phyloP scores from a whole-genome alignment of 257 asterid species.

The Solanum stenotomum region DNA sequence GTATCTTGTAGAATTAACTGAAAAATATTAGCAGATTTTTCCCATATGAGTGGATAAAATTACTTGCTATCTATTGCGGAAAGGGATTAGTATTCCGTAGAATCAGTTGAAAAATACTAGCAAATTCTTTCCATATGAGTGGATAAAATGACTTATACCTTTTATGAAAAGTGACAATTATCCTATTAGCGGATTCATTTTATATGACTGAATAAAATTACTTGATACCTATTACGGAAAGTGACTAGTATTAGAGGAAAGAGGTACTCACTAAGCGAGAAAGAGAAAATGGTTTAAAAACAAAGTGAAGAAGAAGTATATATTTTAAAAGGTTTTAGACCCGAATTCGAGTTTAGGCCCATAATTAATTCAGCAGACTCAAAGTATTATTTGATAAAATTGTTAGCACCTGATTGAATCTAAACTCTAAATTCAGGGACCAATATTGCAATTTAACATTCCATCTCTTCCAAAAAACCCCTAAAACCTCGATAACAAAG shows the following conservation, averaged over 20 bases:
- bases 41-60: not conserved
- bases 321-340: not conserved
- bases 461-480: not conserved
- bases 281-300: not conserved
- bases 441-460: not conserved
- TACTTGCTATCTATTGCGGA: too few species aligned
- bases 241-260: too few species aligned
- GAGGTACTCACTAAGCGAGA: too few species aligned
- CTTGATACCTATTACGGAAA: too few species aligned
- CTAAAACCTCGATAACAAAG: not conserved
- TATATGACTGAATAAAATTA: too few species aligned
- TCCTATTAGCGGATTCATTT: too few species aligned
- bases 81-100: accelerated
- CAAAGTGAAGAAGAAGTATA: not conserved
- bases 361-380: not conserved
- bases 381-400: not conserved
- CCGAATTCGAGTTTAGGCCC: not conserved
- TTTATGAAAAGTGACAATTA: too few species aligned
- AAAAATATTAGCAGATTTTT: too few species aligned
- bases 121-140: accelerated
- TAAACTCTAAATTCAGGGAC: not conserved
- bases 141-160: too few species aligned
- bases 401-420: not conserved
- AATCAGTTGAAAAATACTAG: too few species aligned
- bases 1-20: too few species aligned